These are phyloP conservation scores for Dalechampia spathulata DNA, from an alignment of 441 rosid species.

Conservation along the genomic window DNA sequence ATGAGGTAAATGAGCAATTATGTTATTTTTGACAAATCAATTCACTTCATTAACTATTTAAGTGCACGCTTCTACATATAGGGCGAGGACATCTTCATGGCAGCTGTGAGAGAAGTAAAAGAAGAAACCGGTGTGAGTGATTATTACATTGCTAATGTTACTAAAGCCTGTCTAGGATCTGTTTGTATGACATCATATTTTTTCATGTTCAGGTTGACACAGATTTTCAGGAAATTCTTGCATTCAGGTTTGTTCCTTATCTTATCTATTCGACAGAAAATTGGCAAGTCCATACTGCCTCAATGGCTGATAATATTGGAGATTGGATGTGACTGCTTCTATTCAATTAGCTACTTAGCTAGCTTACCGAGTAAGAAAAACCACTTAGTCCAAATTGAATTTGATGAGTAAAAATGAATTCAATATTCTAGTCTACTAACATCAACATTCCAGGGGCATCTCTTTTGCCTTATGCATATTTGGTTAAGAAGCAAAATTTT, in stretches of 20 bases:
- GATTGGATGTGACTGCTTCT: too few species aligned
- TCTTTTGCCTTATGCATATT: too few species aligned
- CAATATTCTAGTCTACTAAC: too few species aligned
- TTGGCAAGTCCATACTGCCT: too few species aligned
- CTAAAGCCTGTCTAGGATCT: background rate
- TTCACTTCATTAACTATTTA: background rate
- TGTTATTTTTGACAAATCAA: conserved; percentile 3
- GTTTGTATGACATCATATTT: conserved; percentile 9
- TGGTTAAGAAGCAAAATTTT: background rate
- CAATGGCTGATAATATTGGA: too few species aligned
- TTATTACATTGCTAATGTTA: conserved; percentile 1
- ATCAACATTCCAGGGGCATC: too few species aligned
- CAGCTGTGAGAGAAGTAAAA: conserved; percentile 74
- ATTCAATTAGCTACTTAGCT: too few species aligned
- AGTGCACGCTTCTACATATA: conserved; percentile 17
- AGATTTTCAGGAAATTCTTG: conserved; percentile 60
- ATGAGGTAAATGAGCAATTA: conserved; percentile 42
- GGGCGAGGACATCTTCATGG: conserved; percentile 75
- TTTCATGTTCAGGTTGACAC: conserved; percentile 54
- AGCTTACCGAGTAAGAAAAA: too few species aligned
- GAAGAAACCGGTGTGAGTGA: conserved; percentile 85
- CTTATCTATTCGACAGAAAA: too few species aligned
- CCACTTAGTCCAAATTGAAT: too few species aligned
- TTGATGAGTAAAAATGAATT: too few species aligned
- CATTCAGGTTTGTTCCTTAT: conserved; percentile 47